Evolutionary conservation across 2,329 filamentous ascomycete genomes (phyloP).

Genomic region (Fusarium sterilihyphosum): DNA sequence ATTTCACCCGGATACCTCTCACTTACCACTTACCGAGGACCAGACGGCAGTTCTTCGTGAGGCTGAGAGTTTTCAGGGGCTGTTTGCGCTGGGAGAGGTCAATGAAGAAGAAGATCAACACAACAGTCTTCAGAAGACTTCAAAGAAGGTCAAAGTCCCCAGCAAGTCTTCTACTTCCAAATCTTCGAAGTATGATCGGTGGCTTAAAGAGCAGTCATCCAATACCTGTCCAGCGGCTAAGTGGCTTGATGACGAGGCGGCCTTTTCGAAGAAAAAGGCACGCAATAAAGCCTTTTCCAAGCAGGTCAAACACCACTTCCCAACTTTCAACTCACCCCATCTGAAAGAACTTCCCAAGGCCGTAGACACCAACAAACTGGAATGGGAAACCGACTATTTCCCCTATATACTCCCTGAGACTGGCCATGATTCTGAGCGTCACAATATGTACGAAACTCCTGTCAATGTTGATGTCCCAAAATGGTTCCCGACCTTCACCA

Average conservation of each 20-base stretch:
- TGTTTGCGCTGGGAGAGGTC: neutral
- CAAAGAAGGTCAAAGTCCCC: neutral
- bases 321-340: neutral
- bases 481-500: conserved; percentile 32
- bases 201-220: conserved; percentile 3
- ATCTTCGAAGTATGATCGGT: neutral
- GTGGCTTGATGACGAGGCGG: conserved; percentile 4
- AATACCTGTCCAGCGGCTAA: neutral
- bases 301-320: conserved; percentile 15
- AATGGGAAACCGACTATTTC: neutral
- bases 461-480: conserved; percentile 15
- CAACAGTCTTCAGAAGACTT: no score
- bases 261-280: conserved; percentile 8
- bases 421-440: neutral
- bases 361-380: neutral
- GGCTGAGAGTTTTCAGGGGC: neutral
- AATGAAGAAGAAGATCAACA: neutral
- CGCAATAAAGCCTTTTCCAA: conserved; percentile 5
- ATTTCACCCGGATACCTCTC: conserved; percentile 20
- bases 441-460: conserved; percentile 4
- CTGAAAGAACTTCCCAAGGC: neutral
- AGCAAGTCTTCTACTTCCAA: neutral
- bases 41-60: conserved; percentile 24
- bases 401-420: conserved; percentile 7
- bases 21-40: conserved; percentile 18